These are phyloP conservation scores for Saksenaea oblongispora DNA, from an alignment of 371 early-diverging fungal species.

Conservation along the genomic window DNA sequence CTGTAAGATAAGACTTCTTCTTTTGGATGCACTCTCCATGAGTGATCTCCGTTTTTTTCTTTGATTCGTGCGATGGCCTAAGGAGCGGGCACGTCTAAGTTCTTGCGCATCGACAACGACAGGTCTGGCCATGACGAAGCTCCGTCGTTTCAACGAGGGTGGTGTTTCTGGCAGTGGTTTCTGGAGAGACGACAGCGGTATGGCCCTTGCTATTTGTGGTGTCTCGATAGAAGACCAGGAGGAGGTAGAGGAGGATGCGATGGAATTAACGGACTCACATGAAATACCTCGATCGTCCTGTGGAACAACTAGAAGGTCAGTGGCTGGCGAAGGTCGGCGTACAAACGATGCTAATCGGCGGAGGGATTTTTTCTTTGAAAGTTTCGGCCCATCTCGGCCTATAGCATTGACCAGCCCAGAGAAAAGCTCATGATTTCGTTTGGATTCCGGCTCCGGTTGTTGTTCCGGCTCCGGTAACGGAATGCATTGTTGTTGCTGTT, in stretches of 20 bases:
- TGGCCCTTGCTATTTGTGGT: slow-evolving; percentile 11
- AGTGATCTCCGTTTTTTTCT: slow-evolving; percentile 39
- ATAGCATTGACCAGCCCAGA: background rate
- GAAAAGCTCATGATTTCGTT: slow-evolving; percentile 1
- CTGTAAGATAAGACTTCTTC: slow-evolving; percentile 21
- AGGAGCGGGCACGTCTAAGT: slow-evolving; percentile 21
- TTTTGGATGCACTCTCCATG: slow-evolving; percentile 42
- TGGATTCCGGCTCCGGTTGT: background rate
- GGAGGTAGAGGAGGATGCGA: slow-evolving; percentile 20
- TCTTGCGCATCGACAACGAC: slow-evolving; percentile 24
- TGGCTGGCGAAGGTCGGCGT: background rate
- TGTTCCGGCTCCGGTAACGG: slow-evolving; percentile 7
- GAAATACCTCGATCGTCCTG: background rate
- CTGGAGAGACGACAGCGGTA: slow-evolving; percentile 7
- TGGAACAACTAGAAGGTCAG: background rate
- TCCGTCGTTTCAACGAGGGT: slow-evolving; percentile 21
- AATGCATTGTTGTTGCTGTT: background rate
- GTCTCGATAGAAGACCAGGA: slow-evolving; percentile 35
- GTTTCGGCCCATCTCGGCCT: background rate
- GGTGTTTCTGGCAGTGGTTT: slow-evolving; percentile 31
- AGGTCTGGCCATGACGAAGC: slow-evolving; percentile 20
- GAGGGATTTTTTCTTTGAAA: slow-evolving; percentile 10
- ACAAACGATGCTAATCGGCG: slow-evolving; percentile 8
- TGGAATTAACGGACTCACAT: slow-evolving; percentile 34
- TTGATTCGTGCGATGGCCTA: slow-evolving; percentile 21